Base-by-base conservation (phyloP, 208 protist species). In the Trypanosoma lewisi region DNA sequence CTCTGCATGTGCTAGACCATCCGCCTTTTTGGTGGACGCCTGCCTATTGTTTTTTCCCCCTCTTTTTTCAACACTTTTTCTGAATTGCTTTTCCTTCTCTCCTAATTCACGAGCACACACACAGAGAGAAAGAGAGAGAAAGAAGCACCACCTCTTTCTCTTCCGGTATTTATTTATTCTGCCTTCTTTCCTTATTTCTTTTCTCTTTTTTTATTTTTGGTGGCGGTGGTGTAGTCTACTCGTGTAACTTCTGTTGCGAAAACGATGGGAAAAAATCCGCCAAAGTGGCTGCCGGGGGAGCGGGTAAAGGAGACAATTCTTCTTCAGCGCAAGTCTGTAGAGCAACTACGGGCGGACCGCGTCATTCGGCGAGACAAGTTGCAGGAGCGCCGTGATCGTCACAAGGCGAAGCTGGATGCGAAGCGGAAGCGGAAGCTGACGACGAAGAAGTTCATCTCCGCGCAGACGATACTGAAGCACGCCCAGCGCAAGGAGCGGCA, bases 231-330 rank as follows among this genome's bases (percentile, higher is more conserved):
- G 19, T 23, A 52, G 31, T 12, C 48, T 52, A 25, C 48, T 42
- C 19, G 48, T 52, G 27, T 31, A 33, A 51, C 34, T 8, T 57
- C 34, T 31, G 2, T 30, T 65, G 28, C 30, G 27, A 31, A 63
- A 28, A 39, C 36, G 19, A 95, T 95, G 89, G 89, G 85, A 25
- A 92, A 93, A 70, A 78, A 83, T 48, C 89, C 89, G 14, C 89
- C 89, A 21, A 95, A 95, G 67, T 95, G 89, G 89, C 86, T 95
- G 4, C 89, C 89, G 1, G 89, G 89, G 2, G 83, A 93, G 27
- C 89, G 89, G n/a, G 89, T 95, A 72, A 95, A 93, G 81, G 89
- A 95, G 73, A 95, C 89, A 11, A 93, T 95, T 64, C 81, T 95
- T 14, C 75, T 93, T 36, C 89, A 95, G 74, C 89, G 89, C 48